Percentiles rank a stretch among this genome's conserved stretches.
Conservation (phyloP, 2,329 filamentous ascomycete species). For the Hypoxylon sp. region DNA sequence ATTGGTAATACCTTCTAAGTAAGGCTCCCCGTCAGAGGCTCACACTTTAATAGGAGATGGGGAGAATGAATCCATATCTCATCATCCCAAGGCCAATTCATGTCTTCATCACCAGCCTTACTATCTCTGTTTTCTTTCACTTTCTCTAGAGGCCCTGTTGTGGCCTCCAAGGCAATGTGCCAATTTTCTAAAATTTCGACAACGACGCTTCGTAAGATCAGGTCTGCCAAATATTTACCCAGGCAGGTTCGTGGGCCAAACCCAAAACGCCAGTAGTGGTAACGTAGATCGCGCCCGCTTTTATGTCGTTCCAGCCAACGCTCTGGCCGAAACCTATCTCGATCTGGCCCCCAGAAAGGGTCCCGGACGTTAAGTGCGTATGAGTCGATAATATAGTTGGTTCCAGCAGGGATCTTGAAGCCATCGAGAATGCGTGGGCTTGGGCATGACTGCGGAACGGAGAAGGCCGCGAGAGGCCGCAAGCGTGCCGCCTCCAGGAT, state of each 20-base stretch:
- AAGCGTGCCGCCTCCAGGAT: conserved; percentile 60
- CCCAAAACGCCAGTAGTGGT: conserved; percentile 62
- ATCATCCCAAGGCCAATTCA: conserved; percentile 25
- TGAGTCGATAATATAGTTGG: conserved; percentile 61
- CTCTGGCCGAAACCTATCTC: conserved; percentile 54
- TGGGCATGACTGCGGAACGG: conserved; percentile 59
- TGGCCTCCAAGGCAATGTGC: background rate
- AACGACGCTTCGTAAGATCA: conserved; percentile 48
- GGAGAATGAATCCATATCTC: conserved; percentile 21
- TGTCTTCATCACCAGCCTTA: conserved; percentile 6
- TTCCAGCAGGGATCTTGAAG: conserved; percentile 56
- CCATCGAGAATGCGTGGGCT: conserved; percentile 55
- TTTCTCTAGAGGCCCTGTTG: background rate
- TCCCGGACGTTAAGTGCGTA: conserved; percentile 61
- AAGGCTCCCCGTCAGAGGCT: no score
- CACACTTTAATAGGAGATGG: conserved; percentile 12
- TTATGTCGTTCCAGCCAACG: conserved; percentile 46
- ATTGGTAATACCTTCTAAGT: no score
- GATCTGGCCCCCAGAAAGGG: conserved; percentile 58
- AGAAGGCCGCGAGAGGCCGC: conserved; percentile 59
- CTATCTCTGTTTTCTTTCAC: background rate
- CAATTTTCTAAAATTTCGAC: conserved; percentile 4
- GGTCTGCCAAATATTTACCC: conserved; percentile 60
- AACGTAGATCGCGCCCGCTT: conserved; percentile 49
- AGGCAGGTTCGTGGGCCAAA: conserved; percentile 62